A percentile compares a stretch with the other conserved stretches of the same genome.
Evolutionary conservation across 2,329 filamentous ascomycete species (phyloP).

Genomic region (Podosphaera xanthii): DNA sequence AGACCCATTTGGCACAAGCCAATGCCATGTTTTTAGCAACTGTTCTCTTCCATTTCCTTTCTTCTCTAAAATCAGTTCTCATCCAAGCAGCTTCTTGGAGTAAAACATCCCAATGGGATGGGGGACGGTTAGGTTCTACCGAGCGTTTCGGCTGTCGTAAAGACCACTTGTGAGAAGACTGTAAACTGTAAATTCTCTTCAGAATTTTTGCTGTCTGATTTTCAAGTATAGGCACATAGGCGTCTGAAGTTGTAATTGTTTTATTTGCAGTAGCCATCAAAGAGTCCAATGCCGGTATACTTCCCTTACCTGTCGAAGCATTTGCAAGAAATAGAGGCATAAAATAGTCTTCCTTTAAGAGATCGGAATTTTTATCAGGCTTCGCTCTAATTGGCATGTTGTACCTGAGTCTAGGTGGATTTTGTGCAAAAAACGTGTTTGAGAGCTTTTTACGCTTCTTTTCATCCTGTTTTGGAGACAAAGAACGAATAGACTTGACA

Average conservation of each 20-base stretch:
- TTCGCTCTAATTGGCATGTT: conserved; percentile 1
- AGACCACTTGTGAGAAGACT: conserved; percentile 83
- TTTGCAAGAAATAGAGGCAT: conserved; percentile 35
- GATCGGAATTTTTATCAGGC: conserved; percentile 1
- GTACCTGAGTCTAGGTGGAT: conserved; percentile 21
- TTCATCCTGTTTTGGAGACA: conserved; percentile 21
- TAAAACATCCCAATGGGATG: conserved; percentile 66
- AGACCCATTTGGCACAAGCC: conserved; percentile 66
- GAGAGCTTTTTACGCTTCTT: conserved; percentile 44
- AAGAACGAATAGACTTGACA: conserved; percentile 12
- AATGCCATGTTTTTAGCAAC: conserved; percentile 59
- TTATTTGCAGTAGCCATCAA: conserved; percentile 70
- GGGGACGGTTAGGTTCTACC: conserved; percentile 53
- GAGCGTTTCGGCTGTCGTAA: conserved; percentile 70
- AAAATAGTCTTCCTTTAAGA: conserved; percentile 34
- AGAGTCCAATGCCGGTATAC: conserved; percentile 43
- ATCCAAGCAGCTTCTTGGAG: conserved; percentile 94
- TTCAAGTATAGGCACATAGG: conserved; percentile 63
- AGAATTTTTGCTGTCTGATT: conserved; percentile 72
- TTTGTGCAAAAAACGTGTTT: conserved; percentile 58
- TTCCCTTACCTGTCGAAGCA: conserved; percentile 32
- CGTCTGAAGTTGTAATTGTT: conserved; percentile 66
- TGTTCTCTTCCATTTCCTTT: conserved; percentile 79
- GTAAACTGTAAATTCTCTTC: conserved; percentile 69
- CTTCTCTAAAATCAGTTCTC: conserved; percentile 85